Percentiles rank a stretch among this genome's conserved stretches.
Evolutionary conservation across 345 rosid genomes (phyloP).

Genomic region (Salix arbutifolia): DNA sequence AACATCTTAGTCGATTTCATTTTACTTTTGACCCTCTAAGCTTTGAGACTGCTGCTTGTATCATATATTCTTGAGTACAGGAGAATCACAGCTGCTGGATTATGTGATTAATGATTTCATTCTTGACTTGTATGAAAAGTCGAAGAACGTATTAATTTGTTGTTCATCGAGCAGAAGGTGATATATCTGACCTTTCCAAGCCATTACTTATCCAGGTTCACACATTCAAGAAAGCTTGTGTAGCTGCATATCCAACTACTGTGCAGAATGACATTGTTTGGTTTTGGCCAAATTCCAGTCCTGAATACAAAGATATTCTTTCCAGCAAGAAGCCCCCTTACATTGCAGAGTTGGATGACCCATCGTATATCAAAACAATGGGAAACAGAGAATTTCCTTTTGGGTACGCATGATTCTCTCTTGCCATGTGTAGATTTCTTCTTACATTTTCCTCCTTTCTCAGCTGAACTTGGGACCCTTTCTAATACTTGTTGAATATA

Average conservation of each 20-base stretch:
- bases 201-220: conserved; percentile 43
- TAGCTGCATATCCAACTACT: conserved; percentile 59
- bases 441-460: neutral
- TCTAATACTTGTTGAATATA: neutral
- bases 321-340: conserved; percentile 60
- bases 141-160: neutral
- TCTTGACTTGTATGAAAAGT: neutral
- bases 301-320: conserved; percentile 60
- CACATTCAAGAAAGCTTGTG: conserved; percentile 75
- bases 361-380: conserved; percentile 50
- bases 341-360: conserved; percentile 68
- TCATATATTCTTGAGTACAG: neutral
- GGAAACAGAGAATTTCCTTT: conserved; percentile 72
- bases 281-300: conserved; percentile 84
- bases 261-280: conserved; percentile 76
- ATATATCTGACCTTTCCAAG: neutral
- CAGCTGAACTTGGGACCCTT: neutral
- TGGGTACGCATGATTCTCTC: conserved; percentile 45
- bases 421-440: neutral
- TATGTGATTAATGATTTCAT: neutral
- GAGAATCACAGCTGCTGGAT: neutral
- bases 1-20: too few species aligned
- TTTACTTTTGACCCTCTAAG: too few species aligned
- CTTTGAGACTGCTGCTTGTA: neutral
- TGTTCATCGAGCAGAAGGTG: neutral